A percentile compares a stretch with the other conserved stretches of the same genome.
These are phyloP conservation scores for Paramecium primaurelia DNA, from an alignment of 73 alveolate genomes.

Conservation along the genomic window DNA sequence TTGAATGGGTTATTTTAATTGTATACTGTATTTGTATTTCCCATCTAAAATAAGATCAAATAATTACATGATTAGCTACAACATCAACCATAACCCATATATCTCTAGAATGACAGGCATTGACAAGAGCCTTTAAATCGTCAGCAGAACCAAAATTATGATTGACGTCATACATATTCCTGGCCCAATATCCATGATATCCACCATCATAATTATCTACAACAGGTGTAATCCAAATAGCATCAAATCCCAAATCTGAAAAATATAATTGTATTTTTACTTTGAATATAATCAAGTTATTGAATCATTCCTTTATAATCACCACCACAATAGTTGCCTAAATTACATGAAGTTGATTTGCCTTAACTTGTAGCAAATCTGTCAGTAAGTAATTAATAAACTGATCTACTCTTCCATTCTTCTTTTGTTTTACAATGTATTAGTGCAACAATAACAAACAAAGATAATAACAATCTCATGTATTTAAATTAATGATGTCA, in stretches of 20 bases:
- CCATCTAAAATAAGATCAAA: slow-evolving; percentile 61
- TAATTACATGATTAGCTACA: slow-evolving; percentile 94
- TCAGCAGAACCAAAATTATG: slow-evolving; percentile 87
- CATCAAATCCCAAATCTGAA: slow-evolving; percentile 83
- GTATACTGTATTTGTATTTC: slow-evolving; percentile 69
- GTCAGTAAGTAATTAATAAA: slow-evolving; percentile 94
- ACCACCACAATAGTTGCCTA: slow-evolving; percentile 96
- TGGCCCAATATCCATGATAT: slow-evolving; percentile 95
- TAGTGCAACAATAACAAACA: not conserved
- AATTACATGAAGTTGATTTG: slow-evolving; percentile 52
- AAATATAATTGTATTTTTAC: slow-evolving; percentile 56
- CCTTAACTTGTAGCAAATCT: slow-evolving; percentile 63
- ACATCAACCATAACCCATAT: slow-evolving; percentile 98
- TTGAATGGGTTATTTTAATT: slow-evolving; percentile 86
- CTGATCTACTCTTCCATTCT: slow-evolving; percentile 88
- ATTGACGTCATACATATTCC: slow-evolving; percentile 77
- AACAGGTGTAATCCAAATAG: slow-evolving; percentile 98
- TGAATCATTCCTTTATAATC: slow-evolving; percentile 81
- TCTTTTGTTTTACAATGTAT: slow-evolving; percentile 48
- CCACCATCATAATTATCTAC: slow-evolving; percentile 79
- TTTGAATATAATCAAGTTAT: slow-evolving; percentile 87
- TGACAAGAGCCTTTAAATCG: slow-evolving; percentile 77
- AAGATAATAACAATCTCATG: not conserved
- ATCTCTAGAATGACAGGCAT: slow-evolving; percentile 79
- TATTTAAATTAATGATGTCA: not conserved